These are phyloP conservation scores for Seminavis robusta DNA, from an alignment of 108 stramenopile genomes.

Conservation along the genomic window DNA sequence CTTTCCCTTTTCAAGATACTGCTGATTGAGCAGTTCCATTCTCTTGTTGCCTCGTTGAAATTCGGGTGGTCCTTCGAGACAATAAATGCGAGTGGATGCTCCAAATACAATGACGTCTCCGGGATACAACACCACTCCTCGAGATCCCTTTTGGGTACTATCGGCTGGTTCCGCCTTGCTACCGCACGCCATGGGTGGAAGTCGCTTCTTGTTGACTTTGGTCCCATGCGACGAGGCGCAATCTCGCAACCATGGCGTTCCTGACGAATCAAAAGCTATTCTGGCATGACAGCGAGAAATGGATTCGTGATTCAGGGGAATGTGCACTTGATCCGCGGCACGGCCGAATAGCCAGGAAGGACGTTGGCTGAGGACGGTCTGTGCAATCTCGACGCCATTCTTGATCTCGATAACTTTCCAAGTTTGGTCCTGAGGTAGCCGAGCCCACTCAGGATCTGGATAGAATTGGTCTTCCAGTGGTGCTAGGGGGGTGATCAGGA, in stretches of 20 bases:
- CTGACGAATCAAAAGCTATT: constrained; percentile 61
- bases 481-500: too few relatives aligned
- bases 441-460: too few relatives aligned
- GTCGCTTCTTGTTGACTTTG: constrained; percentile 46
- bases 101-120: constrained; percentile 75
- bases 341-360: constrained; percentile 59
- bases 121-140: constrained; percentile 68
- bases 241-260: constrained; percentile 65
- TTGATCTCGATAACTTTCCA: constrained; percentile 54
- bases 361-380: constrained; percentile 14
- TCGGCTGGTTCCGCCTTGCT: constrained; percentile 24
- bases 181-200: constrained; percentile 54
- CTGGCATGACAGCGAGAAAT: constrained; percentile 74
- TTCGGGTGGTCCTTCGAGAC: constrained; percentile 58
- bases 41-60: constrained; percentile 39
- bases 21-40: background rate
- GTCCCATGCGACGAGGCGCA: constrained; percentile 68
- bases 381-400: constrained; percentile 31
- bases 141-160: constrained; percentile 28
- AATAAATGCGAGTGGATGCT: constrained; percentile 56
- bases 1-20: too few relatives aligned
- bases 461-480: too few relatives aligned
- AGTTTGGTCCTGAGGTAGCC: too few relatives aligned
- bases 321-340: constrained; percentile 53
- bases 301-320: constrained; percentile 63